Evolutionary conservation across 176 grass and related monocot species (phyloP).

Genomic region (Bromus sterilis): DNA sequence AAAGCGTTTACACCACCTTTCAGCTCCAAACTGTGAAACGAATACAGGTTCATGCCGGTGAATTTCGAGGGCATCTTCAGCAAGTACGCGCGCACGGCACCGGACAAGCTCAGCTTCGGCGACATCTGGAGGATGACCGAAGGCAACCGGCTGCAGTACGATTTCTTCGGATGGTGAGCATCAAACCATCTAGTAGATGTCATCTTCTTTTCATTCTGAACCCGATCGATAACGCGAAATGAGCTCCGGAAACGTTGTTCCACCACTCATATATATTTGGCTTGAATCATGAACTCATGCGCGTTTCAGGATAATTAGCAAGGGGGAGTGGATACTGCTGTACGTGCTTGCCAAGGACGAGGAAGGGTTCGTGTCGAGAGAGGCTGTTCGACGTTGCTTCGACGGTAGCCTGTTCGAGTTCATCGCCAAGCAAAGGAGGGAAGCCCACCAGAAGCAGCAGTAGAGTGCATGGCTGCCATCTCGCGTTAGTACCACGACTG

Average conservation of each 20-base stretch:
- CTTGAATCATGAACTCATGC: not conserved
- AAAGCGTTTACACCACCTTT: not conserved
- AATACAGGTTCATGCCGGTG: conserved; percentile 58
- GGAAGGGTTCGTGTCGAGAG: conserved; percentile 50
- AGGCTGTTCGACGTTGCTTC: conserved; percentile 49
- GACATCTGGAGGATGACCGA: conserved; percentile 67
- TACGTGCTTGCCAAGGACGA: conserved; percentile 68
- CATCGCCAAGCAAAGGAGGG: not conserved
- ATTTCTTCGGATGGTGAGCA: conserved; percentile 45
- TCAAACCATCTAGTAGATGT: not conserved
- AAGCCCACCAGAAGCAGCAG: not conserved
- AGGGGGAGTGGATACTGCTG: conserved; percentile 58
- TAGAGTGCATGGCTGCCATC: not conserved
- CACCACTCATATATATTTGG: not conserved
- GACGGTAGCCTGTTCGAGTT: conserved; percentile 78
- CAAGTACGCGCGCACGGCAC: conserved; percentile 52
- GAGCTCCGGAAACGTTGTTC: no score
- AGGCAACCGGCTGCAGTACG: conserved; percentile 24
- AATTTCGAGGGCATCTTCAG: conserved; percentile 89
- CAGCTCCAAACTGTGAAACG: not conserved
- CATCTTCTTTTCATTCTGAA: not conserved
- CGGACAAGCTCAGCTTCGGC: conserved; percentile 39
- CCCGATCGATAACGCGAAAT: not conserved
- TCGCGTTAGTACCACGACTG: not conserved
- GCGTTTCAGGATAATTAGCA: conserved; percentile 37